Evolutionary conservation across 768 basidiomycete species (phyloP).

Genomic region (Ephemerocybe angulata): DNA sequence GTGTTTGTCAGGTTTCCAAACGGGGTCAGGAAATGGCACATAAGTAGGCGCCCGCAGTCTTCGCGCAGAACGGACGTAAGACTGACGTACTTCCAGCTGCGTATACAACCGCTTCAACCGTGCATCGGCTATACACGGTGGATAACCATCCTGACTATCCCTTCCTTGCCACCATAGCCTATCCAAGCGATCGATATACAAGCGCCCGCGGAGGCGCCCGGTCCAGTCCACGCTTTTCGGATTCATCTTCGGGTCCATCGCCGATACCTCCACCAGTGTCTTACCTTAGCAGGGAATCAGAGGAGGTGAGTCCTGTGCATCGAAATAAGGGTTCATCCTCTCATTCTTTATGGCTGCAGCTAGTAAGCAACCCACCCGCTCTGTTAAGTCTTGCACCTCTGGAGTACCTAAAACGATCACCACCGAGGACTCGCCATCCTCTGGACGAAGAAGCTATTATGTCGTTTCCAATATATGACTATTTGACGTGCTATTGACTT

Average conservation of each 20-base stretch:
- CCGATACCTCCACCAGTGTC: too few species aligned
- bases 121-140: conserved; percentile 54
- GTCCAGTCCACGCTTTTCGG: background rate
- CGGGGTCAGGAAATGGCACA: conserved; percentile 78
- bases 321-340: too few species aligned
- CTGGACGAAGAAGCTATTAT: conserved; percentile 69
- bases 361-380: background rate
- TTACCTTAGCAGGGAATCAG: too few species aligned
- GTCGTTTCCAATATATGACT: conserved; percentile 38
- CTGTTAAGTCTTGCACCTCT: conserved; percentile 50
- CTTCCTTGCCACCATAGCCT: conserved; percentile 46
- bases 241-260: background rate
- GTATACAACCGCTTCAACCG: conserved; percentile 66
- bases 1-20: conserved; percentile 64
- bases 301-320: too few species aligned
- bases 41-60: conserved; percentile 49
- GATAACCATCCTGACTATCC: conserved; percentile 56
- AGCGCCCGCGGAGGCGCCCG: conserved; percentile 39
- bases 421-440: conserved; percentile 63
- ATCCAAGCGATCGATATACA: conserved; percentile 59
- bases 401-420: conserved; percentile 55
- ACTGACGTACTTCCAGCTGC: conserved; percentile 46
- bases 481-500: background rate
- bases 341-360: too few species aligned
- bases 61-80: background rate